These are phyloP conservation scores for Lepidium aucheri DNA, from an alignment of 345 rosid genomes.

Conservation along the genomic window DNA sequence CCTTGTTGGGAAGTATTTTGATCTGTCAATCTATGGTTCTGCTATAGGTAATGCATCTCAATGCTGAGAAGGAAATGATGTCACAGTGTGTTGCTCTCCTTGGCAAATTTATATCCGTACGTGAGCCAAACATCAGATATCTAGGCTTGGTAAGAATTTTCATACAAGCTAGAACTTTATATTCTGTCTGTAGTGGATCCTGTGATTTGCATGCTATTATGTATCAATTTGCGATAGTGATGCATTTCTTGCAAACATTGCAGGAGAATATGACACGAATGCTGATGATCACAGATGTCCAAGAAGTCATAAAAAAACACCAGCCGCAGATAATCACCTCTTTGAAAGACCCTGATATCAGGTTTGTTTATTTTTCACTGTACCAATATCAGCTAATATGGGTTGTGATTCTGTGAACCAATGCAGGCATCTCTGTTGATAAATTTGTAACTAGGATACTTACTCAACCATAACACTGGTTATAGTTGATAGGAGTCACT, in stretches of 20 bases:
- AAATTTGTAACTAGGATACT: neutral
- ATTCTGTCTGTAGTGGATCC: neutral
- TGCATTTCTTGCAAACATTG: constrained; percentile 15
- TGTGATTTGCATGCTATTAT: neutral
- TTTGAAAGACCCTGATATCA: constrained; percentile 95
- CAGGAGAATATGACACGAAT: constrained; percentile 99
- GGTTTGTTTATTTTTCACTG: constrained; percentile 36
- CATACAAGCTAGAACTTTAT: constrained; percentile 9
- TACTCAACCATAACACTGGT: neutral
- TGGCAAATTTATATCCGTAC: constrained; percentile 97
- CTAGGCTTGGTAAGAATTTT: constrained; percentile 83
- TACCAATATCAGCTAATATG: constrained; percentile 7
- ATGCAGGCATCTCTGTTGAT: neutral
- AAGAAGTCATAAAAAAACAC: constrained; percentile 92
- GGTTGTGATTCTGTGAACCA: neutral
- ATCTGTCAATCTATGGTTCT: constrained; percentile 6
- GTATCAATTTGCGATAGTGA: neutral
- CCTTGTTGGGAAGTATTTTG: neutral
- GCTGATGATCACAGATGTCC: constrained; percentile 97
- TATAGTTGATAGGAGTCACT: neutral
- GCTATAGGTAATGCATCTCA: constrained; percentile 95
- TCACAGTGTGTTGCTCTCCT: constrained; percentile 98
- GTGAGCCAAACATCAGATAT: constrained; percentile 98
- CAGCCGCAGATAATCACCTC: constrained; percentile 98
- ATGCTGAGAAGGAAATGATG: constrained; percentile 99